Conservation (phyloP, 257 asterid species). For the Verbascum thapsus region DNA sequence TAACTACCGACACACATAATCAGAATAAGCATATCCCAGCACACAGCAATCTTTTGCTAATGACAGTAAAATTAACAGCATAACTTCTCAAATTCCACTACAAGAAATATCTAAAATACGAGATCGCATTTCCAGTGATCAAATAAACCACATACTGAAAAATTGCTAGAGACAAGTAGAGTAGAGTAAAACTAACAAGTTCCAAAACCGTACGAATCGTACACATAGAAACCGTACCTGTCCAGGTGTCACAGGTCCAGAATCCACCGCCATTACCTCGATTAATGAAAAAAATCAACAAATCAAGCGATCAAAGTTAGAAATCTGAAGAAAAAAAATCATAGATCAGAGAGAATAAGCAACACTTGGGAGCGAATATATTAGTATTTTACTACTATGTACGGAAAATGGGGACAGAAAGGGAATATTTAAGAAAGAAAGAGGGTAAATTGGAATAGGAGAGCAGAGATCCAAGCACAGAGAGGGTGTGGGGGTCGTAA, state of each 20-base stretch:
- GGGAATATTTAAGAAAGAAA: slow-evolving; percentile 20
- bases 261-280: slow-evolving; percentile 56
- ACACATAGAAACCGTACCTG: slow-evolving; percentile 47
- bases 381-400: not conserved
- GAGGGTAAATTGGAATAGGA: slow-evolving; percentile 27
- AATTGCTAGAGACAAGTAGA: not conserved
- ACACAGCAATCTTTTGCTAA: not conserved
- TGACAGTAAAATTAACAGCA: not conserved
- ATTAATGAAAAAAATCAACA: slow-evolving; percentile 14
- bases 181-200: not conserved
- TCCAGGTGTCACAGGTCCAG: slow-evolving; percentile 68
- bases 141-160: not conserved
- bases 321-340: slow-evolving; percentile 40
- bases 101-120: slow-evolving; percentile 1
- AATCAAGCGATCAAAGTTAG: slow-evolving; percentile 32
- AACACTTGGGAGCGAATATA: not conserved
- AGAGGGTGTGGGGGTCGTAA: slow-evolving; percentile 32
- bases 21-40: not conserved
- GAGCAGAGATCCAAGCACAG: slow-evolving; percentile 66
- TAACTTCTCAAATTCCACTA: not conserved
- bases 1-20: slow-evolving; percentile 14
- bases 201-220: not conserved
- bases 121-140: slow-evolving; percentile 9
- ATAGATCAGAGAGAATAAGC: slow-evolving; percentile 32
- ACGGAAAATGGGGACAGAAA: slow-evolving; percentile 24